A percentile compares a stretch with the other conserved stretches of the same genome.
Conservation (phyloP, 169 alveolate genomes). For the Toxoplasma gondii region DNA sequence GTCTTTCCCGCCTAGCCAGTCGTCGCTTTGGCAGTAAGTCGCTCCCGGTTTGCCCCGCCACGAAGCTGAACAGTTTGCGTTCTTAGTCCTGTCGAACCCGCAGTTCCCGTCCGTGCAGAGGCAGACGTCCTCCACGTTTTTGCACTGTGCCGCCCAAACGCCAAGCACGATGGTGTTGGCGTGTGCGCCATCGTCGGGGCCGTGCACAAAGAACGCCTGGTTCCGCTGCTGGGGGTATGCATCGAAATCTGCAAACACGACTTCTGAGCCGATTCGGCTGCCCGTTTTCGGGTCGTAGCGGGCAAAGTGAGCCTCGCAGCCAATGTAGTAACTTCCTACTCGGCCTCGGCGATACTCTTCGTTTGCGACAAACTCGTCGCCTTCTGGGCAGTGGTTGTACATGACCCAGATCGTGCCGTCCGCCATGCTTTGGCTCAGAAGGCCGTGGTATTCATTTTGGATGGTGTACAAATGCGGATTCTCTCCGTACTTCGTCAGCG, state of each 20-base stretch:
- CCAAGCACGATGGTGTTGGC: slow-evolving; percentile 8
- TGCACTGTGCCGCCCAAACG: slow-evolving; percentile 25
- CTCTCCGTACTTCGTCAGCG: background rate
- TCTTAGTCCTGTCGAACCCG: background rate
- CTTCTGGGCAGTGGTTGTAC: slow-evolving; percentile 37
- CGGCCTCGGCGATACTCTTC: background rate
- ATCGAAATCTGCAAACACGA: background rate
- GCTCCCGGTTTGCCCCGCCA: slow-evolving; percentile 7
- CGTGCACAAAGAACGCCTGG: slow-evolving; percentile 21
- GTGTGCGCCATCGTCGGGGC: slow-evolving; percentile 15
- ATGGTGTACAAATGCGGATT: background rate
- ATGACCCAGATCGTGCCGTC: slow-evolving; percentile 5
- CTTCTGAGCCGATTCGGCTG: background rate
- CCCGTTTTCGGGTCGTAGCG: background rate
- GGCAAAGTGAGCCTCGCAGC: slow-evolving; percentile 18
- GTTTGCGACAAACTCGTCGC: background rate
- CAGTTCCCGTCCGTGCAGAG: slow-evolving; percentile 25
- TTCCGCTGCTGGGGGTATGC: background rate
- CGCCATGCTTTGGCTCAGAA: slow-evolving; percentile 1
- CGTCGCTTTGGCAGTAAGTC: slow-evolving; percentile 22
- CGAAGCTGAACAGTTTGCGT: background rate
- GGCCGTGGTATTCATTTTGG: background rate
- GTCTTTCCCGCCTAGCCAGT: slow-evolving; percentile 1
- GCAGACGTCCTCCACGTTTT: background rate
- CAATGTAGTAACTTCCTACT: background rate